Evolutionary conservation across 805 yeast genomes (phyloP).

Genomic region (Schizosaccharomyces osmophilus): DNA sequence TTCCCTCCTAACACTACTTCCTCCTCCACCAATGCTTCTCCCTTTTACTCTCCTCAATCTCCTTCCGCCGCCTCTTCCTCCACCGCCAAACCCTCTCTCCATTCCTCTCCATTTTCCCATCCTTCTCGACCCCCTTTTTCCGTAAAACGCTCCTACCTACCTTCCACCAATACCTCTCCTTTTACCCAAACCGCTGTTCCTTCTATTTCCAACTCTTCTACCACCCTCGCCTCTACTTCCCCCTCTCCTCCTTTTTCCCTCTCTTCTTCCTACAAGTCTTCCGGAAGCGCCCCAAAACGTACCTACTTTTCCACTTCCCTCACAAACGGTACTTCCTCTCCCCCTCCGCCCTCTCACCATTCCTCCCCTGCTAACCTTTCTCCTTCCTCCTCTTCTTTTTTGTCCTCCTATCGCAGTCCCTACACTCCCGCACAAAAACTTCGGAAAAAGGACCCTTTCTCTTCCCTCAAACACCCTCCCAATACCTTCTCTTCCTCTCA

Average conservation of each 20-base stretch:
- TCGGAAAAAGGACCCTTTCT: neutral
- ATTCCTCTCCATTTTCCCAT: neutral
- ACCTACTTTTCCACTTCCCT: neutral
- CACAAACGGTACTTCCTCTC: neutral
- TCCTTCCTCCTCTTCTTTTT: neutral
- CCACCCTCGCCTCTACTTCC: neutral
- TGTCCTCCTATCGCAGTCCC: neutral
- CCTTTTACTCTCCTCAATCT: neutral
- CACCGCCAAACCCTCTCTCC: neutral
- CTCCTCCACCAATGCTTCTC: neutral
- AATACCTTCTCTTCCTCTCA: neutral
- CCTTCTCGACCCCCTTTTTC: neutral
- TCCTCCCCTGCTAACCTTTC: neutral
- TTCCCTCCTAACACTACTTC: neutral
- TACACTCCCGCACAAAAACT: neutral
- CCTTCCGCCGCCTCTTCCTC: neutral
- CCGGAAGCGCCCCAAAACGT: neutral
- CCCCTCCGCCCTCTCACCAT: neutral
- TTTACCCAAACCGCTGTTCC: neutral
- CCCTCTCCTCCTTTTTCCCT: neutral
- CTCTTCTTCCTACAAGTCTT: neutral
- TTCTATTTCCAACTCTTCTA: neutral
- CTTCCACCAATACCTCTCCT: neutral
- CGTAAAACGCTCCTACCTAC: neutral
- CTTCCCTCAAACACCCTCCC: neutral